A percentile compares a stretch with the other conserved stretches of the same genome.
Conservation (phyloP, 257 asterid species). For the Leptodermis oblonga region DNA sequence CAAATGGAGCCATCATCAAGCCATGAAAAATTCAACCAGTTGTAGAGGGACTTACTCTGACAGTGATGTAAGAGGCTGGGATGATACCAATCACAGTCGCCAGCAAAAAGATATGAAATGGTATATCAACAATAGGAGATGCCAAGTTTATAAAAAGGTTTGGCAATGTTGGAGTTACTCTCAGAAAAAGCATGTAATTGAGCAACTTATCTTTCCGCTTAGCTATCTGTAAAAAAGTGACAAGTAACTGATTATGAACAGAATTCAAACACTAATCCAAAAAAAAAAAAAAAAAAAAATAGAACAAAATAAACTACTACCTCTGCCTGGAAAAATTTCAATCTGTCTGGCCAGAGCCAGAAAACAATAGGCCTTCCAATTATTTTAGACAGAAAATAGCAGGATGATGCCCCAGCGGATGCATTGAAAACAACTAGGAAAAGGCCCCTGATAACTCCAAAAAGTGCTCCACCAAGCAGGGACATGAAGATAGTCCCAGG, state of each 20-base stretch:
- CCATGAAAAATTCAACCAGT: constrained; percentile 17
- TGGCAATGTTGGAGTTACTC: constrained; percentile 91
- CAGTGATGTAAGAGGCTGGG: constrained; percentile 84
- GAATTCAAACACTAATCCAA: not conserved
- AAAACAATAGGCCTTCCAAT: constrained; percentile 81
- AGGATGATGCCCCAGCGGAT: constrained; percentile 90
- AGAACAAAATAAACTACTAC: constrained; percentile 25
- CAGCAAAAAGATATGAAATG: constrained; percentile 76
- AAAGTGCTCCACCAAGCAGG: constrained; percentile 88
- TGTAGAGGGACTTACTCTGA: constrained; percentile 55
- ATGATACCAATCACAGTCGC: constrained; percentile 82
- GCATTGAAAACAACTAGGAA: constrained; percentile 86
- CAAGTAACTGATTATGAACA: constrained; percentile 2
- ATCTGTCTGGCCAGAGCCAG: constrained; percentile 87
- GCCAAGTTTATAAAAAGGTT: constrained; percentile 93
- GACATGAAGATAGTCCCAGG: constrained; percentile 98
- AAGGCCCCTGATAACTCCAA: constrained; percentile 77
- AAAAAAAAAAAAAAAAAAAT: constrained; percentile 3
- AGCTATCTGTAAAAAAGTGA: constrained; percentile 57
- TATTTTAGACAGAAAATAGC: constrained; percentile 75
- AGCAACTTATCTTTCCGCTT: constrained; percentile 77
- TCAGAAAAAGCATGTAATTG: constrained; percentile 83
- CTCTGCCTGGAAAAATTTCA: constrained; percentile 83
- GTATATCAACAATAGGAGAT: constrained; percentile 89
- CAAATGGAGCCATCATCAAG: constrained; percentile 12